Evolutionary conservation across 1,139 yeast species (phyloP).

Genomic region (Pichia sp.): DNA sequence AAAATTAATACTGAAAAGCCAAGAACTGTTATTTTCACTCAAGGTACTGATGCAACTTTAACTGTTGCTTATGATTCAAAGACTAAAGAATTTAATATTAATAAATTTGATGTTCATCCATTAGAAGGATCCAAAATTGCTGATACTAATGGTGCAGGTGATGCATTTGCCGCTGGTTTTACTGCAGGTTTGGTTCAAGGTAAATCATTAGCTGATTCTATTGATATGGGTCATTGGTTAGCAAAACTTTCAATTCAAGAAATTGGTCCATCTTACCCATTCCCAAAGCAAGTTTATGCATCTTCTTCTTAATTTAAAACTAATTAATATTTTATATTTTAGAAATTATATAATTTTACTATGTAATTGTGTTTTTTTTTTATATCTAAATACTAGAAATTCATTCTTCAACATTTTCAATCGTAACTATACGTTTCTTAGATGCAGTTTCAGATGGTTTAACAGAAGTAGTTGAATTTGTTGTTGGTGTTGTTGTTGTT

Average conservation of each 20-base stretch:
- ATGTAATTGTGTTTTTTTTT: background rate
- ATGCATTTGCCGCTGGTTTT: constrained; percentile 98
- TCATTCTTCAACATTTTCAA: constrained; percentile 24
- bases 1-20: constrained; percentile 64
- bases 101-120: constrained; percentile 62
- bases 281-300: constrained; percentile 57
- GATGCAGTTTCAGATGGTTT: constrained; percentile 14
- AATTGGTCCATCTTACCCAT: constrained; percentile 91
- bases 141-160: constrained; percentile 99
- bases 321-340: background rate
- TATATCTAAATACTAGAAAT: constrained; percentile 4
- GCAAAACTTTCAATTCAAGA: constrained; percentile 89
- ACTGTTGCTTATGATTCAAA: constrained; percentile 51
- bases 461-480: constrained; percentile 14
- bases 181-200: constrained; percentile 82
- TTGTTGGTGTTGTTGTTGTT: background rate
- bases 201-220: constrained; percentile 51
- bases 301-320: constrained; percentile 24
- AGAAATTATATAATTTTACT: background rate
- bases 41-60: constrained; percentile 85
- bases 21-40: constrained; percentile 88
- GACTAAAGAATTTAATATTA: constrained; percentile 40
- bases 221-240: constrained; percentile 95
- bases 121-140: constrained; percentile 60
- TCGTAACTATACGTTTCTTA: constrained; percentile 23